Percentiles rank a stretch among this genome's conserved stretches.
Conservation (phyloP, 768 basidiomycete species). For the Tulasnella sp. region DNA sequence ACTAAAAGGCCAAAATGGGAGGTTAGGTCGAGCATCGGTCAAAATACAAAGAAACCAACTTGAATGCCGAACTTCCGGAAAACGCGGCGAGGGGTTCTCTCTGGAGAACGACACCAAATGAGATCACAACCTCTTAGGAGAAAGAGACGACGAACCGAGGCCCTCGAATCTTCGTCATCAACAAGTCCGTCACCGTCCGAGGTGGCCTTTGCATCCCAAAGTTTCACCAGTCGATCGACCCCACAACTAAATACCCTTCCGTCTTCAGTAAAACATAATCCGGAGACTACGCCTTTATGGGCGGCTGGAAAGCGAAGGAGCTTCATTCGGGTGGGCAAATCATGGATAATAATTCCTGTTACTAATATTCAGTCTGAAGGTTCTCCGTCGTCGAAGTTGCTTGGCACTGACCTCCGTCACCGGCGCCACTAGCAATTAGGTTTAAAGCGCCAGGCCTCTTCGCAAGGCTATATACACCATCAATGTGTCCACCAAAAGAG, state of each 20-base stretch:
- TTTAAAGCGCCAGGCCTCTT: conserved; percentile 73
- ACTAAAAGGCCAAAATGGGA: conserved; percentile 41
- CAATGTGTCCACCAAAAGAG: conserved; percentile 85
- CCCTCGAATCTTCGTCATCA: conserved; percentile 27
- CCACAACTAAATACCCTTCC: conserved; percentile 72
- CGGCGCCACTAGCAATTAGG: conserved; percentile 89
- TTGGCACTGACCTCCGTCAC: conserved; percentile 76
- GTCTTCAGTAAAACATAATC: conserved; percentile 65
- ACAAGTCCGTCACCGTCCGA: conserved; percentile 31
- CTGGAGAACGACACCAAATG: conserved; percentile 12
- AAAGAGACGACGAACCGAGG: not conserved
- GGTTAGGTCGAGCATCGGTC: not conserved
- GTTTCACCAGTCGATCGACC: conserved; percentile 73
- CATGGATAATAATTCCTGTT: conserved; percentile 80
- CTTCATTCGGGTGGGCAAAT: conserved; percentile 57
- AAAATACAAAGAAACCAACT: conserved; percentile 48
- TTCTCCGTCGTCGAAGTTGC: not conserved
- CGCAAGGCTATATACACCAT: conserved; percentile 84
- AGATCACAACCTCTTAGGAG: not conserved
- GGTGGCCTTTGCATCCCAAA: conserved; percentile 56
- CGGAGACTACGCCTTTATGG: conserved; percentile 82
- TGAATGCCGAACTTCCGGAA: conserved; percentile 83
- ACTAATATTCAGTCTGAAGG: not conserved
- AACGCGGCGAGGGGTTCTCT: conserved; percentile 71
- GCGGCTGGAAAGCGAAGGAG: conserved; percentile 59